Evolutionary conservation across 1,284 basidiomycete genomes (phyloP).

Genomic region (Puccinia coronata): DNA sequence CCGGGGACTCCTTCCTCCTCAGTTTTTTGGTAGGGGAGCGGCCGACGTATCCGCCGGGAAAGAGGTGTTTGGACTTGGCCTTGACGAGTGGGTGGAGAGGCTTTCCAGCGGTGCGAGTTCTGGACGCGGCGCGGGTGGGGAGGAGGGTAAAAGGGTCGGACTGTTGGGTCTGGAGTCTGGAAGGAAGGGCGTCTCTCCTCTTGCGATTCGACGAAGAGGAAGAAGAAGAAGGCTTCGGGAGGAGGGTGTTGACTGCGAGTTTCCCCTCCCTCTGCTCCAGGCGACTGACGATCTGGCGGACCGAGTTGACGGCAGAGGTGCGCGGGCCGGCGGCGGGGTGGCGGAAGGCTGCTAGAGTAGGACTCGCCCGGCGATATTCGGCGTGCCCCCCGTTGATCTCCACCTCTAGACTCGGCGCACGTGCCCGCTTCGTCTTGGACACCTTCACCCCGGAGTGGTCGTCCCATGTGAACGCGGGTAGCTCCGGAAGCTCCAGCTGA

Average conservation of each 20-base stretch:
- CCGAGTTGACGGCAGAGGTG: neutral
- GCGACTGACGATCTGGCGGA: neutral
- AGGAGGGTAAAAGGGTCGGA: neutral
- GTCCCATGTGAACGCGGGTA: conserved; percentile 8
- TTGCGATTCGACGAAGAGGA: too few relatives aligned
- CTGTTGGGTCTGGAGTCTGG: neutral
- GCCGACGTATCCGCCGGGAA: conserved; percentile 20
- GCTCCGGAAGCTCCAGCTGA: conserved; percentile 2
- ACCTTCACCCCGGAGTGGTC: conserved; percentile 7
- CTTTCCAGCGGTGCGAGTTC: neutral
- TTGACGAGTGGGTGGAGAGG: neutral
- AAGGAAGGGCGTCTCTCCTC: neutral
- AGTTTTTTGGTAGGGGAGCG: conserved; percentile 25
- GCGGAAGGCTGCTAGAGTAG: neutral
- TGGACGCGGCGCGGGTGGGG: neutral
- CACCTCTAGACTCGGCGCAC: conserved; percentile 1
- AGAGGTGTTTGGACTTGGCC: conserved; percentile 21
- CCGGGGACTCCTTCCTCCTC: neutral
- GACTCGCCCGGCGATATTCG: neutral
- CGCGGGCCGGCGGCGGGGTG: neutral
- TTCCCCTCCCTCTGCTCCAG: neutral
- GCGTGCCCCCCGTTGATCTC: neutral
- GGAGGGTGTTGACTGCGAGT: neutral
- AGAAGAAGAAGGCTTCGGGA: too few relatives aligned
- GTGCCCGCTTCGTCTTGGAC: neutral